Percentiles rank a stretch among this genome's conserved stretches.
Conservation (phyloP, 2,329 filamentous ascomycete species). For the Fusarium solani-melongenae region DNA sequence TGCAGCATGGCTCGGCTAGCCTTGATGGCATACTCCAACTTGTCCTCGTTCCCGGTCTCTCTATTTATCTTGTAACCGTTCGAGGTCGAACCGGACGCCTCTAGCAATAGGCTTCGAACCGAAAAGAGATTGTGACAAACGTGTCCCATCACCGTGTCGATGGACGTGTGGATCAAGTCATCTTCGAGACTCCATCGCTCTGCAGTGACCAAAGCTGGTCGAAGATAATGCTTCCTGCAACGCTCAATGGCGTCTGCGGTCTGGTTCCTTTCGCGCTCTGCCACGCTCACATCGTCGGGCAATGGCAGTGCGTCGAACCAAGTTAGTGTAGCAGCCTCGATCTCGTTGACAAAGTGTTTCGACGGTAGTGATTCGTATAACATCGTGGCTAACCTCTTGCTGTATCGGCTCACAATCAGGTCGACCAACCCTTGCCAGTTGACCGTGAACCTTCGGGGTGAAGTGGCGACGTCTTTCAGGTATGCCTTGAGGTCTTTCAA, state of each 20-base stretch:
- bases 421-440: slow-evolving; percentile 77
- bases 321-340: slow-evolving; percentile 54
- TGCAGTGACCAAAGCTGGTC: slow-evolving; percentile 37
- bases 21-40: slow-evolving; percentile 30
- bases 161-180: slow-evolving; percentile 55
- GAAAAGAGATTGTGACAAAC: slow-evolving; percentile 52
- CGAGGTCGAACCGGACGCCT: slow-evolving; percentile 20
- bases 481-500: slow-evolving; percentile 54
- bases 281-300: slow-evolving; percentile 33
- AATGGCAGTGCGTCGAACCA: slow-evolving; percentile 55
- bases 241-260: slow-evolving; percentile 53
- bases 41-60: background rate
- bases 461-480: slow-evolving; percentile 55
- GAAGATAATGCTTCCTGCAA: slow-evolving; percentile 61
- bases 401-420: slow-evolving; percentile 72
- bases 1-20: slow-evolving; percentile 31
- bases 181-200: slow-evolving; percentile 54
- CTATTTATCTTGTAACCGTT: slow-evolving; percentile 13
- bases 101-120: slow-evolving; percentile 33
- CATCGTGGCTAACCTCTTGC: slow-evolving; percentile 61
- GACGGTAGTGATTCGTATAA: slow-evolving; percentile 41
- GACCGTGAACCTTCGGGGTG: slow-evolving; percentile 47
- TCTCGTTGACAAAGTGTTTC: slow-evolving; percentile 47
- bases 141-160: slow-evolving; percentile 51
- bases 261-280: slow-evolving; percentile 45